Evolutionary conservation across 345 rosid genomes (phyloP).

Genomic region (Punica granatum): DNA sequence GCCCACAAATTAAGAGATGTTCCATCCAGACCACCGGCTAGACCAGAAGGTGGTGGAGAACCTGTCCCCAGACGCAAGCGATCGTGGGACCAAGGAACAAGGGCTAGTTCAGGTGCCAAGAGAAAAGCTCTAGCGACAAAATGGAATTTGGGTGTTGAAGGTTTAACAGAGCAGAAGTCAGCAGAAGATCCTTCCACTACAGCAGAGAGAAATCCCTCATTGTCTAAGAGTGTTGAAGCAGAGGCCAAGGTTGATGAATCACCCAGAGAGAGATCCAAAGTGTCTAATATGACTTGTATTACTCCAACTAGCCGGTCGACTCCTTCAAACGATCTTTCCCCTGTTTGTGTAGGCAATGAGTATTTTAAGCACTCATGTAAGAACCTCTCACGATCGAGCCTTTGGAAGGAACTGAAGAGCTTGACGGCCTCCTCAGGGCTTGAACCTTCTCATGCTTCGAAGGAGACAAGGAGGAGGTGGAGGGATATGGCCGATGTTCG

Average conservation of each 20-base stretch:
- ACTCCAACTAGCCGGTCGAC: conserved; percentile 30
- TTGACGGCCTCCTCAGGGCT: conserved; percentile 24
- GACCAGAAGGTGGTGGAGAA: conserved; percentile 11
- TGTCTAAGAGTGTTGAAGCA: conserved; percentile 7
- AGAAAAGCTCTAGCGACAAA: conserved; percentile 19
- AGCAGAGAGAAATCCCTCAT: neutral
- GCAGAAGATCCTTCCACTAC: neutral
- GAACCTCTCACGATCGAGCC: conserved; percentile 33
- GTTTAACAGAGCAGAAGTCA: neutral
- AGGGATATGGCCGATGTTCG: conserved; percentile 58
- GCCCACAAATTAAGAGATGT: conserved; percentile 13
- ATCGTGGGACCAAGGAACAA: conserved; percentile 18
- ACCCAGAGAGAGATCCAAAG: conserved; percentile 19
- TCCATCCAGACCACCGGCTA: conserved; percentile 5
- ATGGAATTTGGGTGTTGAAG: neutral
- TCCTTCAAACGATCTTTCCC: conserved; percentile 50
- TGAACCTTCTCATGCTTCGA: conserved; percentile 34
- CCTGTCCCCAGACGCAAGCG: conserved; percentile 15
- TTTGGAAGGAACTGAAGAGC: conserved; percentile 41
- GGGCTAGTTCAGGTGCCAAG: conserved; percentile 18
- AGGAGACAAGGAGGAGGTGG: conserved; percentile 54
- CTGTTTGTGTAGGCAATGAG: conserved; percentile 77
- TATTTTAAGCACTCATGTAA: conserved; percentile 51
- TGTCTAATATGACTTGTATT: conserved; percentile 17
- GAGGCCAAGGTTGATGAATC: conserved; percentile 17